Percentiles rank a stretch among this genome's conserved stretches.
Evolutionary conservation across 345 rosid species (phyloP).

Genomic region (Salix arbutifolia): DNA sequence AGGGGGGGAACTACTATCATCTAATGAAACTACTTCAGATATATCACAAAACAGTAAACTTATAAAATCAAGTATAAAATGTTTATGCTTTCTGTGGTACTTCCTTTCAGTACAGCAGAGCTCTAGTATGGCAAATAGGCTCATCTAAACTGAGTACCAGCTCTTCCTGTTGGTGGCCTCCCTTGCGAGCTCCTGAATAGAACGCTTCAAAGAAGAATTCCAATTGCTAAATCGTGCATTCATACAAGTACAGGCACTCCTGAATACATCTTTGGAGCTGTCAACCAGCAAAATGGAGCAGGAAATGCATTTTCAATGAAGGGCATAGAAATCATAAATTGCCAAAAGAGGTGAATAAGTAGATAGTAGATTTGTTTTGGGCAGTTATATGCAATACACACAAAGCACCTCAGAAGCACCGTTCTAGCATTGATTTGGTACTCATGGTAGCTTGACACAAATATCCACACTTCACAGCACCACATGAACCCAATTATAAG

Average conservation of each 20-base stretch:
- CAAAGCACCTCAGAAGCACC: background rate
- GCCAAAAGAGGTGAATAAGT: background rate
- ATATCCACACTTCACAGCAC: background rate
- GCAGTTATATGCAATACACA: background rate
- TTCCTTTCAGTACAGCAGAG: background rate
- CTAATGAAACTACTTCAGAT: background rate
- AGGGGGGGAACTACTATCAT: background rate
- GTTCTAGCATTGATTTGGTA: background rate
- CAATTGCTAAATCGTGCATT: background rate
- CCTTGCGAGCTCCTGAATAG: background rate
- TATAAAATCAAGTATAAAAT: background rate
- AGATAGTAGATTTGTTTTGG: background rate
- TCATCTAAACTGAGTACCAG: background rate
- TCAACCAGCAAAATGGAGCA: conserved; percentile 15
- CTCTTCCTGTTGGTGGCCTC: background rate
- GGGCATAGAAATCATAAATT: background rate
- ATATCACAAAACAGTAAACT: background rate
- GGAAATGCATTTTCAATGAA: background rate
- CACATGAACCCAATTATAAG: background rate
- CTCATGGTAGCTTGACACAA: background rate
- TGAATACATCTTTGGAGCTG: background rate
- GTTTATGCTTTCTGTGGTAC: background rate
- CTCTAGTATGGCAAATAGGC: background rate
- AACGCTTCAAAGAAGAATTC: background rate
- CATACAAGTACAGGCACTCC: too few species aligned